A percentile compares a stretch with the other conserved stretches of the same genome.
phyloP scores from a whole-genome alignment of 495 filamentous ascomycete genomes.

The Penicillium cosmopolitanum region DNA sequence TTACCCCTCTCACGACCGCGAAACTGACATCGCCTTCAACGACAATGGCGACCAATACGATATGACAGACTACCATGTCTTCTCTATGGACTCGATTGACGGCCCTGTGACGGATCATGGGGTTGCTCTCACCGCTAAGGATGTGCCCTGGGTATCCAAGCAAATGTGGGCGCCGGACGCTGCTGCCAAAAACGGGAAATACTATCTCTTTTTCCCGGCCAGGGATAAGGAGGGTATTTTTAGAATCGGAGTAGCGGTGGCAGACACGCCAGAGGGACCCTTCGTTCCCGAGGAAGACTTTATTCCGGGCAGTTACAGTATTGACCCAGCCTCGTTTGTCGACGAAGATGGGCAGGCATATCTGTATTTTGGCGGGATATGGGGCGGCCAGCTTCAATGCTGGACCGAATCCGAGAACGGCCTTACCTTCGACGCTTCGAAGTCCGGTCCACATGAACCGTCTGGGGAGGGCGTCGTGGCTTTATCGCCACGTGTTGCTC shows the following conservation, averaged over 20 bases:
- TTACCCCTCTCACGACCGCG: conserved; percentile 51
- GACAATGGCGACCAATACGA: conserved; percentile 84
- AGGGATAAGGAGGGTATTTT: conserved; percentile 57
- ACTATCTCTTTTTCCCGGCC: conserved; percentile 54
- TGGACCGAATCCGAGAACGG: conserved; percentile 37
- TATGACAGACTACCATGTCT: conserved; percentile 64
- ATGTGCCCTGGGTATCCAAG: conserved; percentile 51
- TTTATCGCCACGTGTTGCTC: conserved; percentile 63
- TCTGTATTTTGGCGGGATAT: conserved; percentile 60
- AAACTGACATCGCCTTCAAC: conserved; percentile 59
- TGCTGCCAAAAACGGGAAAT: conserved; percentile 49
- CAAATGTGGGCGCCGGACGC: conserved; percentile 56
- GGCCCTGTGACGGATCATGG: conserved; percentile 48
- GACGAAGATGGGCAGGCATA: conserved; percentile 53
- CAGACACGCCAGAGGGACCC: conserved; percentile 48
- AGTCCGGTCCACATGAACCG: conserved; percentile 57
- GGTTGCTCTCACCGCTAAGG: conserved; percentile 38
- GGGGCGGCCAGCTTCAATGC: conserved; percentile 72
- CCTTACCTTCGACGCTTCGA: conserved; percentile 48
- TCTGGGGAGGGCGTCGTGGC: conserved; percentile 50
- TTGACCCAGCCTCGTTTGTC: conserved; percentile 55
- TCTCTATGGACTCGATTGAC: conserved; percentile 45
- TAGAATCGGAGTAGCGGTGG: conserved; percentile 59
- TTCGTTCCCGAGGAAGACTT: conserved; percentile 44
- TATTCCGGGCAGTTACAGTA: conserved; percentile 48